phyloP scores from a whole-genome alignment of 805 yeast species.

The Zygosaccharomyces bisporus region DNA sequence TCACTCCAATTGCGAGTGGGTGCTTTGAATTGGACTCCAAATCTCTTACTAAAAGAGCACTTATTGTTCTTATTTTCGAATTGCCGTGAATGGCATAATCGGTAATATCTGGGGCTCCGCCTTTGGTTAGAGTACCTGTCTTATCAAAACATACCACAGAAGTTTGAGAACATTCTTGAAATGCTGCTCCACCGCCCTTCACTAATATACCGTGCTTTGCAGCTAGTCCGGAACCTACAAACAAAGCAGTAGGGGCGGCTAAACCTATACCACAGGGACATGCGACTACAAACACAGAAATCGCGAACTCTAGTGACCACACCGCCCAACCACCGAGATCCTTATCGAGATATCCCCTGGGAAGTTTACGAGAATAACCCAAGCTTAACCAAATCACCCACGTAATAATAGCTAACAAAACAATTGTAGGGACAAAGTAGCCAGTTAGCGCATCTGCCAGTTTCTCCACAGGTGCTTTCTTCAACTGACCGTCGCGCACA shows the following conservation, averaged over 20 bases:
- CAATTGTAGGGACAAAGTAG: conserved; percentile 67
- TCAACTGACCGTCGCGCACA: conserved; percentile 69
- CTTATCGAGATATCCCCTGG: conserved; percentile 52
- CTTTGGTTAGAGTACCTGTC: conserved; percentile 69
- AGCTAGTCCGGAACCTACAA: conserved; percentile 75
- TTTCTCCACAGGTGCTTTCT: conserved; percentile 69
- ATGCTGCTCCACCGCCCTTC: conserved; percentile 78
- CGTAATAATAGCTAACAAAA: conserved; percentile 53
- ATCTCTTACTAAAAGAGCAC: conserved; percentile 49
- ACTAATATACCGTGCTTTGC: conserved; percentile 74
- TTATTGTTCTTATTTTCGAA: conserved; percentile 16
- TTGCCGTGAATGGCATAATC: conserved; percentile 39
- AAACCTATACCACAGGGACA: conserved; percentile 85
- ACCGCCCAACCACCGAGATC: conserved; percentile 72
- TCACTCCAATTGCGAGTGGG: conserved; percentile 62
- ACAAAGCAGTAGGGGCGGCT: conserved; percentile 81
- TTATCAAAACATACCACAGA: conserved; percentile 71
- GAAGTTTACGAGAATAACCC: conserved; percentile 53
- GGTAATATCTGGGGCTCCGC: conserved; percentile 56
- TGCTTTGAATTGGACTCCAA: conserved; percentile 64
- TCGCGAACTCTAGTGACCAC: conserved; percentile 75
- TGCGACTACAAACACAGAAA: conserved; percentile 76
- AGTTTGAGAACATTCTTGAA: conserved; percentile 67
- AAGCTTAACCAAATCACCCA: conserved; percentile 68
- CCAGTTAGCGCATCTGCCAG: conserved; percentile 67